Evolutionary conservation across 495 filamentous ascomycete genomes (phyloP).

Genomic region (Paragyromitra xinjiangensis): DNA sequence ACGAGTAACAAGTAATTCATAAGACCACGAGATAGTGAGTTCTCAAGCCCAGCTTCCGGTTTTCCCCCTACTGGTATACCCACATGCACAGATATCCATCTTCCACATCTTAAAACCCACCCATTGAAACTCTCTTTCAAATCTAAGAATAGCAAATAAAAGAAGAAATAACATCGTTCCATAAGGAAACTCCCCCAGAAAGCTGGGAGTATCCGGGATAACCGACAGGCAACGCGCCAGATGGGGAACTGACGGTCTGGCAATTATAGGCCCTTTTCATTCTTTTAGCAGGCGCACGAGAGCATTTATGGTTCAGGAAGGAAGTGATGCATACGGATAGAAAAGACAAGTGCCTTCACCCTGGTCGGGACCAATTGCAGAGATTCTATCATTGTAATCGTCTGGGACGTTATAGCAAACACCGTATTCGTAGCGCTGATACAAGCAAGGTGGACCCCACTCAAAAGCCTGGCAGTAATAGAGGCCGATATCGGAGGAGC

Average conservation of each 20-base stretch:
- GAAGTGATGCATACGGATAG: not conserved
- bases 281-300: not conserved
- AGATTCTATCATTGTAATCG: not conserved
- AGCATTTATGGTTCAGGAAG: not conserved
- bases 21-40: not conserved
- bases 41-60: not conserved
- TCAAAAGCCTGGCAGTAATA: not conserved
- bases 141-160: not conserved
- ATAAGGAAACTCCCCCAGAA: not conserved
- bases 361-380: not conserved
- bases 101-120: not conserved
- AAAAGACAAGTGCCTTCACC: not conserved
- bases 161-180: not conserved
- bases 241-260: not conserved
- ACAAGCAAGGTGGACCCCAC: not conserved
- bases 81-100: not conserved
- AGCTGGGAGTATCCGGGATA: slow-evolving; percentile 3
- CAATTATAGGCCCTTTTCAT: not conserved
- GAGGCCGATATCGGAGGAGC: not conserved
- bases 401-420: not conserved
- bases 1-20: not conserved
- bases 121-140: not conserved
- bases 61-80: not conserved
- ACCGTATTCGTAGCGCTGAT: not conserved
- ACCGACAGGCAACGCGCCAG: not conserved